These are phyloP conservation scores for Paratrypanosoma confusum DNA, from an alignment of 208 protist genomes.

Conservation along the genomic window DNA sequence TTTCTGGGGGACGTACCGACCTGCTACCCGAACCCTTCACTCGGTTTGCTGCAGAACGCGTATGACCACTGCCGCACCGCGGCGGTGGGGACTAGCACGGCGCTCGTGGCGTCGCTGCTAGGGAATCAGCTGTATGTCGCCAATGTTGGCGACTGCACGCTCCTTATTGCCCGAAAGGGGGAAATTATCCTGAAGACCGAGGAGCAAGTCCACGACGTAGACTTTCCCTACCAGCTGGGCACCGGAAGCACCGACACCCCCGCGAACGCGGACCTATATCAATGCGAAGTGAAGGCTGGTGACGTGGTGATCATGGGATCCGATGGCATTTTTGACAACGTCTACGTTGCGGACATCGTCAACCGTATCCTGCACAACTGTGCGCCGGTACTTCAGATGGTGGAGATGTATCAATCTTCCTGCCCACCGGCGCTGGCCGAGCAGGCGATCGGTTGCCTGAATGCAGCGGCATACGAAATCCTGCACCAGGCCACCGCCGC, in stretches of 20 bases:
- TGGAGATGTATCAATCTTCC: slow-evolving; percentile 13
- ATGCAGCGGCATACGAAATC: slow-evolving; percentile 17
- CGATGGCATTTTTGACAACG: slow-evolving; percentile 68
- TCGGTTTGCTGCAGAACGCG: slow-evolving; percentile 33
- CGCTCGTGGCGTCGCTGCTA: slow-evolving; percentile 41
- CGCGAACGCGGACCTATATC: slow-evolving; percentile 18
- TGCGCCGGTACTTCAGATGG: slow-evolving; percentile 17
- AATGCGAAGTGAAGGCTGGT: slow-evolving; percentile 30
- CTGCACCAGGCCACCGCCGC: slow-evolving; percentile 20
- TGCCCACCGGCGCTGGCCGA: no score
- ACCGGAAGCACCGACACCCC: slow-evolving; percentile 48
- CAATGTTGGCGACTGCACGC: slow-evolving; percentile 48
- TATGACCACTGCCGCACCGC: slow-evolving; percentile 38
- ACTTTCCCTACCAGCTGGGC: slow-evolving; percentile 62
- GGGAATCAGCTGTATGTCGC: slow-evolving; percentile 30
- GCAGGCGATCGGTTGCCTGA: slow-evolving; percentile 32
- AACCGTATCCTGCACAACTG: slow-evolving; percentile 42
- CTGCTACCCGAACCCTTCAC: no score
- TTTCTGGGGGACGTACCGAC: slow-evolving; percentile 33
- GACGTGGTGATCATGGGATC: slow-evolving; percentile 57
- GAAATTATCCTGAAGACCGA: slow-evolving; percentile 26
- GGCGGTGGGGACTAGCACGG: slow-evolving; percentile 51
- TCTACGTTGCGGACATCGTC: slow-evolving; percentile 29
- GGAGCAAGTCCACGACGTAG: slow-evolving; percentile 51
- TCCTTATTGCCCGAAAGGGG: slow-evolving; percentile 40